phyloP scores from a whole-genome alignment of 1,139 yeast genomes.

The Yamadazyma spencermartinsiae region DNA sequence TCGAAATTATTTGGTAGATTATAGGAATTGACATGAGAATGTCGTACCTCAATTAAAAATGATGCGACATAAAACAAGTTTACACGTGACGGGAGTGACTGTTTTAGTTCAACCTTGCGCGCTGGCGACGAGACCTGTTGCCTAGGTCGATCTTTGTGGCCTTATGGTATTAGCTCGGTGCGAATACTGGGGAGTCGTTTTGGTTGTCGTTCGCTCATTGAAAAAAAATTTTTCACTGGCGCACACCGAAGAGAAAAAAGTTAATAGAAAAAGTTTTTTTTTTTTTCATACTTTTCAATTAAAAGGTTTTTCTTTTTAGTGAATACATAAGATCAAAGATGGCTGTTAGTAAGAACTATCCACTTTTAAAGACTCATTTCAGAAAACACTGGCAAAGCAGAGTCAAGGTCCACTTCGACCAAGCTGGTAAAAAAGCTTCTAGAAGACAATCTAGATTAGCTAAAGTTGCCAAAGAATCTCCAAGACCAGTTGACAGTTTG shows the following conservation, averaged over 20 bases:
- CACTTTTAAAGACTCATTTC: slow-evolving; percentile 96
- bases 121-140: neutral
- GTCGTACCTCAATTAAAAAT: no score
- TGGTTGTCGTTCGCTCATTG: no score
- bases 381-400: slow-evolving; percentile 99
- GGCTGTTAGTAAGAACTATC: slow-evolving; percentile 98
- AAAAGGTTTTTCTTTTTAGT: slow-evolving; percentile 1
- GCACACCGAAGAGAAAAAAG: slow-evolving; percentile 1
- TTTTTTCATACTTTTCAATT: neutral
- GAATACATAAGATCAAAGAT: slow-evolving; percentile 26
- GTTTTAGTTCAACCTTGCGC: neutral
- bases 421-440: slow-evolving; percentile 97
- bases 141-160: no score
- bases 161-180: no score
- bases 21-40: neutral
- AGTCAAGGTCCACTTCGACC: slow-evolving; percentile 99
- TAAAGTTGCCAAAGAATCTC: slow-evolving; percentile 95
- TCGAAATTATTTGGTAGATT: no score
- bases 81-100: slow-evolving; percentile 4
- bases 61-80: neutral
- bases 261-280: slow-evolving; percentile 2
- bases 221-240: slow-evolving; percentile 3
- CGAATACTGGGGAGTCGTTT: no score
- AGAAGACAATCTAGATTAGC: slow-evolving; percentile 94
- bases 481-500: slow-evolving; percentile 94